Percentiles rank a stretch among this genome's conserved stretches.
These are phyloP conservation scores for Mycosphaerella sp. DNA, from an alignment of 2,329 filamentous ascomycete genomes.

Conservation along the genomic window DNA sequence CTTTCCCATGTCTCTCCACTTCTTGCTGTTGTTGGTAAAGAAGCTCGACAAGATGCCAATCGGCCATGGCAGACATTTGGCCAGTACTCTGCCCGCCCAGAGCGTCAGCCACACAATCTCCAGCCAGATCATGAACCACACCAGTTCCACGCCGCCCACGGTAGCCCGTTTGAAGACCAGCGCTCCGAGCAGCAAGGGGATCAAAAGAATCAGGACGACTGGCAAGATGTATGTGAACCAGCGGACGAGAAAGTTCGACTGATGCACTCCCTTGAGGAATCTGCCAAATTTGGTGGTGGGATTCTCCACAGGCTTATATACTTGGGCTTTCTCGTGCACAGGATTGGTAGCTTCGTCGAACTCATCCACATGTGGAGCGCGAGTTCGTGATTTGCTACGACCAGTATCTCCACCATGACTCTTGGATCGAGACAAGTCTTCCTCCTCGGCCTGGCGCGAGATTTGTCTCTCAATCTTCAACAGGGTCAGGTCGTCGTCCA, in stretches of 20 bases:
- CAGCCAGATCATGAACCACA: conserved; percentile 95
- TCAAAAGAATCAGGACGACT: conserved; percentile 56
- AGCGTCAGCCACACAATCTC: conserved; percentile 88
- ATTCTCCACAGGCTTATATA: conserved; percentile 59
- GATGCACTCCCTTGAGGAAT: conserved; percentile 59
- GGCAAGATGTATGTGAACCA: conserved; percentile 68
- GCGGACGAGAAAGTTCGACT: conserved; percentile 59
- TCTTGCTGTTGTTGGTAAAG: conserved; percentile 81
- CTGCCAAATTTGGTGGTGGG: conserved; percentile 56
- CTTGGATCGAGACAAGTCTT: conserved; percentile 26
- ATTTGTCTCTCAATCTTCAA: conserved; percentile 59
- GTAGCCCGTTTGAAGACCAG: conserved; percentile 49
- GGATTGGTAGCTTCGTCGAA: conserved; percentile 63
- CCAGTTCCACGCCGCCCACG: conserved; percentile 66
- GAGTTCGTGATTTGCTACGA: conserved; percentile 46
- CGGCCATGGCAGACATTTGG: conserved; percentile 57
- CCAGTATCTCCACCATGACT: conserved; percentile 42
- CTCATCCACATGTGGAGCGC: conserved; percentile 56
- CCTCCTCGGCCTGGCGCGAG: conserved; percentile 38
- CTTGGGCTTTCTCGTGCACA: conserved; percentile 58
- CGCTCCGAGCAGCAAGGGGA: conserved; percentile 61
- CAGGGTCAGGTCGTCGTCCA: conserved; percentile 61
- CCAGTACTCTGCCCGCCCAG: conserved; percentile 64
- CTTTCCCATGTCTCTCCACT: conserved; percentile 84
- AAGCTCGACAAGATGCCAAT: conserved; percentile 62